A percentile compares a stretch with the other conserved stretches of the same genome.
Conservation (phyloP, 768 basidiomycete genomes). For the Xerocomellus amylosporus region DNA sequence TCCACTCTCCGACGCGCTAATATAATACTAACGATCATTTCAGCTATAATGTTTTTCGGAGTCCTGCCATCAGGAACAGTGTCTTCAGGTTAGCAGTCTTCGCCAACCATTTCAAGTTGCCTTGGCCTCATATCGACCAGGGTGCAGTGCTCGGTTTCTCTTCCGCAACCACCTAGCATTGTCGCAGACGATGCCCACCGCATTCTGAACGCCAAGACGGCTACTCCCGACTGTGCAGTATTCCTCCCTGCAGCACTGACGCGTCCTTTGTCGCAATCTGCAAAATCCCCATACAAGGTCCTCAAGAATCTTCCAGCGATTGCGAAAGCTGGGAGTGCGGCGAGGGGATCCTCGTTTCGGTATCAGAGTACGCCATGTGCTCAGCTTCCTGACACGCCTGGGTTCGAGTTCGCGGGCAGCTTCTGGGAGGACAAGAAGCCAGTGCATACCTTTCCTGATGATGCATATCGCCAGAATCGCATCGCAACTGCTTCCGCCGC, state of each 20-base stretch:
- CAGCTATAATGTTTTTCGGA: conserved; percentile 51
- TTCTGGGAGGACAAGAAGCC: conserved; percentile 64
- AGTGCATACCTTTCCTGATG: conserved; percentile 44
- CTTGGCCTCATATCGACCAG: conserved; percentile 28
- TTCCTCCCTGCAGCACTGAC: conserved; percentile 42
- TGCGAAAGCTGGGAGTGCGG: conserved; percentile 36
- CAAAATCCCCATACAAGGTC: conserved; percentile 46
- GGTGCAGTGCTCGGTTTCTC: conserved; percentile 46
- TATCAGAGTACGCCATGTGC: conserved; percentile 51
- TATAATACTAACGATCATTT: not conserved
- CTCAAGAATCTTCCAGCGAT: conserved; percentile 42
- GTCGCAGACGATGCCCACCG: conserved; percentile 32
- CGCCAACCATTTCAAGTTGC: not conserved
- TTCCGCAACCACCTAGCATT: conserved; percentile 42
- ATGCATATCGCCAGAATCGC: conserved; percentile 57
- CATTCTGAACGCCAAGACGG: conserved; percentile 45
- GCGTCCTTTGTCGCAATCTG: conserved; percentile 41
- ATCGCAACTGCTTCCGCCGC: conserved; percentile 51
- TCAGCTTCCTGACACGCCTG: conserved; percentile 43
- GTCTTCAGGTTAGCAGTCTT: conserved; percentile 39
- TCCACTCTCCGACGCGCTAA: not conserved
- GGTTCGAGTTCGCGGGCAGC: conserved; percentile 53
- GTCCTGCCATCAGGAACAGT: conserved; percentile 41
- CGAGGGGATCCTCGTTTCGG: conserved; percentile 46
- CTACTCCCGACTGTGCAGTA: conserved; percentile 48